Evolutionary conservation across 2,329 filamentous ascomycete genomes (phyloP).

Genomic region (Ophiostoma sp.): DNA sequence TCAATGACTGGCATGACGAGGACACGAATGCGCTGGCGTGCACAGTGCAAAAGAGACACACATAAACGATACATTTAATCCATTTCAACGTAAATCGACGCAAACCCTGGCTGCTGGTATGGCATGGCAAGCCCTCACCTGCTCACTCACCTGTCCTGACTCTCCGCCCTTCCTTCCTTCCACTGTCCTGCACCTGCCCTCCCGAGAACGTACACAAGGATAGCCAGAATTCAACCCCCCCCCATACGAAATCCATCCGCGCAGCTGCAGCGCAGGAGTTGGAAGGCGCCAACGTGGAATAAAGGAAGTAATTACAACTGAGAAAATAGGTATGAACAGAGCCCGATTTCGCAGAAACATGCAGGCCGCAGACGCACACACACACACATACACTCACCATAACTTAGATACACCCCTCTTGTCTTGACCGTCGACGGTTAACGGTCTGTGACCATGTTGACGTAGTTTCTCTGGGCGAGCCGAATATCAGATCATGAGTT

Average conservation of each 20-base stretch:
- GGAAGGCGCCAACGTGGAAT: background rate
- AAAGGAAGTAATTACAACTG: background rate
- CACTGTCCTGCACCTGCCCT: background rate
- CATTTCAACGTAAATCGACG: background rate
- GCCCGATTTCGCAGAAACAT: conserved; percentile 9
- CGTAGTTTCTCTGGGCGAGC: background rate
- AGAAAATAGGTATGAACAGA: background rate
- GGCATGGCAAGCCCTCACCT: background rate
- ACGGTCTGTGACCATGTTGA: background rate
- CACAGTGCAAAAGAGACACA: background rate
- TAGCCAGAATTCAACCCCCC: background rate
- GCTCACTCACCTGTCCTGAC: background rate
- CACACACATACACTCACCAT: background rate
- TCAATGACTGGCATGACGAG: background rate
- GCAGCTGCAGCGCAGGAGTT: conserved; percentile 3
- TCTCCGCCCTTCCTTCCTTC: background rate
- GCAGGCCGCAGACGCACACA: background rate
- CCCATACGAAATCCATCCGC: background rate
- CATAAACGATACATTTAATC: background rate
- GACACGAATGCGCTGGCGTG: background rate
- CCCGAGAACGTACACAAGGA: background rate
- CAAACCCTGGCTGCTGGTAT: background rate
- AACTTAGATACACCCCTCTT: background rate
- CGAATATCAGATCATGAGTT: conserved; percentile 5
- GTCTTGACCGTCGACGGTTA: background rate